Conservation (phyloP, 2,329 filamentous ascomycete species). For the Colletotrichum sp. region DNA sequence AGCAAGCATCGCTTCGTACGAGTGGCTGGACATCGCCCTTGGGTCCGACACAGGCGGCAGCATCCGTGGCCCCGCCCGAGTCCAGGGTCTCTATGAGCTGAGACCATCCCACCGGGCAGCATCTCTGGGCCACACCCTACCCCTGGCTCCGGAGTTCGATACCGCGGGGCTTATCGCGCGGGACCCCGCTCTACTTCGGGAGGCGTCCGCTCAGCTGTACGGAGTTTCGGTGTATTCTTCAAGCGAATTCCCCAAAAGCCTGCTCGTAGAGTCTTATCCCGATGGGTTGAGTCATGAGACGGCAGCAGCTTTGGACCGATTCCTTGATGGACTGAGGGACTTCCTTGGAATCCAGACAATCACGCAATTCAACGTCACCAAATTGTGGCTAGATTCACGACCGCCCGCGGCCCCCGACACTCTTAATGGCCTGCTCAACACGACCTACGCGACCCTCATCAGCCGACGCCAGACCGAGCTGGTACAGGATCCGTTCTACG, state of each 20-base stretch:
- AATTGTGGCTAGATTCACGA: constrained; percentile 24
- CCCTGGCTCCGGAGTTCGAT: constrained; percentile 33
- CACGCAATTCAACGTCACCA: constrained; percentile 23
- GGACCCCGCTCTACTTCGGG: constrained; percentile 34
- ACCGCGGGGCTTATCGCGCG: constrained; percentile 30
- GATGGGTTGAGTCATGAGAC: constrained; percentile 10
- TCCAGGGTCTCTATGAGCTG: constrained; percentile 45
- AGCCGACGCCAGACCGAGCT: constrained; percentile 37
- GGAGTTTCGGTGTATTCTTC: not conserved
- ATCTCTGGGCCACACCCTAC: constrained; percentile 40
- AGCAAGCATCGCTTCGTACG: constrained; percentile 19
- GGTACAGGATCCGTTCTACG: constrained; percentile 39
- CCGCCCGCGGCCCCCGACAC: constrained; percentile 22
- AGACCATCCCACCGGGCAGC: constrained; percentile 38
- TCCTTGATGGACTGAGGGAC: constrained; percentile 27
- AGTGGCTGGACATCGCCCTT: constrained; percentile 26
- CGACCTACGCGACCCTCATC: constrained; percentile 38
- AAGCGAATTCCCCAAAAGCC: constrained; percentile 21
- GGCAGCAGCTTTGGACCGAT: constrained; percentile 26
- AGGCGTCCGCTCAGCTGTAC: not conserved
- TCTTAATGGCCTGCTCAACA: constrained; percentile 27
- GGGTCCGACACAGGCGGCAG: constrained; percentile 37
- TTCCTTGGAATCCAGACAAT: constrained; percentile 26
- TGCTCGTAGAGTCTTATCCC: constrained; percentile 32
- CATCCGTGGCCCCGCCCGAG: constrained; percentile 45